phyloP scores from a whole-genome alignment of 192 early-diverging fungal species.

The Entomortierella parvispora region DNA sequence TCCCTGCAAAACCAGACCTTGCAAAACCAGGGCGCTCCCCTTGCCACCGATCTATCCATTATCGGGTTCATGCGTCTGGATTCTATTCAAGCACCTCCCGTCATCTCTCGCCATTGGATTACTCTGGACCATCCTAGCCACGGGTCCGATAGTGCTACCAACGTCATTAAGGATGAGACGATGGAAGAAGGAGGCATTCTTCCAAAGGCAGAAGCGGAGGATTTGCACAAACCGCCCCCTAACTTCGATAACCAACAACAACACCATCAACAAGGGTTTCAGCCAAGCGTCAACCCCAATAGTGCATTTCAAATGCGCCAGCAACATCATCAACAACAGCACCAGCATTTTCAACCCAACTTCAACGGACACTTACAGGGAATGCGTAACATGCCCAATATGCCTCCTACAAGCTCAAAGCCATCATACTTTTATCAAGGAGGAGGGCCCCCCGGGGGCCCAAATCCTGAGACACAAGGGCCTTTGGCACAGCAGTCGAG shows the following conservation, averaged over 20 bases:
- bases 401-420: slow-evolving; percentile 30
- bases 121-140: slow-evolving; percentile 9
- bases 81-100: slow-evolving; percentile 34
- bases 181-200: neutral
- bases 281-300: neutral
- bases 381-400: slow-evolving; percentile 9
- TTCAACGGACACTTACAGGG: slow-evolving; percentile 12
- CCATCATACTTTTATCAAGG: slow-evolving; percentile 2
- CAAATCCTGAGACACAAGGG: neutral
- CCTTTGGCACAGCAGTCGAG: neutral
- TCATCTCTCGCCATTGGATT: slow-evolving; percentile 45
- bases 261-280: neutral
- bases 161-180: neutral
- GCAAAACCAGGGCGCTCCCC: slow-evolving; percentile 27
- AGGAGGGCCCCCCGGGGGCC: neutral
- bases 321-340: slow-evolving; percentile 14
- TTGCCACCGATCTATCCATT: slow-evolving; percentile 42
- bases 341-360: slow-evolving; percentile 2
- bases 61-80: slow-evolving; percentile 32
- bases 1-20: slow-evolving; percentile 31
- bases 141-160: neutral
- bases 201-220: slow-evolving; percentile 5
- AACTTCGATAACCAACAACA: slow-evolving; percentile 7
- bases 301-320: slow-evolving; percentile 9
- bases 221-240: slow-evolving; percentile 3